Evolutionary conservation across 2,329 filamentous ascomycete genomes (phyloP).

Genomic region (Trichoderma gracile): DNA sequence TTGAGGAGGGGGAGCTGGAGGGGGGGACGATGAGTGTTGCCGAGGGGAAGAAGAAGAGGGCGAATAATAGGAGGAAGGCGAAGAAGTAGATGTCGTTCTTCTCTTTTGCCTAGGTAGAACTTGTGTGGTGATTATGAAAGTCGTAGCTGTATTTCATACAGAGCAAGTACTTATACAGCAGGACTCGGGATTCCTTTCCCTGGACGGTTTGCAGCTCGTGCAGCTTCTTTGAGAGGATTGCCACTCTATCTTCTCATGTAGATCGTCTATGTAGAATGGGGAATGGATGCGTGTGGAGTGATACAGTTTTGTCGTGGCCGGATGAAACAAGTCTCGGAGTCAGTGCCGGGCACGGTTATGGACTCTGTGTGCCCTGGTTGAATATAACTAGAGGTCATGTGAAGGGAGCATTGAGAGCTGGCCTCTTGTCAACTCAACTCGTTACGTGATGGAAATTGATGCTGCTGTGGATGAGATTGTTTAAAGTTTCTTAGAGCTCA

Average conservation of each 20-base stretch:
- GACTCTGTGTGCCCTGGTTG: too few species aligned
- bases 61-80: slow-evolving; percentile 45
- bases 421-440: background rate
- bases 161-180: too few species aligned
- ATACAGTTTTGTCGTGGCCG: background rate
- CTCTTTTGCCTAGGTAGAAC: too few species aligned
- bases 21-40: slow-evolving; percentile 70
- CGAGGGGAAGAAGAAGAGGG: slow-evolving; percentile 53
- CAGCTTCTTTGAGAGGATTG: background rate
- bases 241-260: too few species aligned
- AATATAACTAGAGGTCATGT: too few species aligned
- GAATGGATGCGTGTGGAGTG: background rate
- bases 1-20: slow-evolving; percentile 70
- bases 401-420: background rate
- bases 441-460: background rate
- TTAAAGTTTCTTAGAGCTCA: slow-evolving; percentile 11
- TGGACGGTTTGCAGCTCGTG: too few species aligned
- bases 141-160: too few species aligned
- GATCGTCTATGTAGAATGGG: too few species aligned
- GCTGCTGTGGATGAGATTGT: background rate
- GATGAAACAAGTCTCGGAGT: background rate
- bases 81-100: slow-evolving; percentile 38
- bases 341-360: background rate
- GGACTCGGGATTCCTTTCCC: too few species aligned
- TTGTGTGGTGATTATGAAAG: too few species aligned